A percentile compares a stretch with the other conserved stretches of the same genome.
Evolutionary conservation across 2,329 filamentous ascomycete genomes (phyloP).

Genomic region (Ilyonectria mors-panacis): DNA sequence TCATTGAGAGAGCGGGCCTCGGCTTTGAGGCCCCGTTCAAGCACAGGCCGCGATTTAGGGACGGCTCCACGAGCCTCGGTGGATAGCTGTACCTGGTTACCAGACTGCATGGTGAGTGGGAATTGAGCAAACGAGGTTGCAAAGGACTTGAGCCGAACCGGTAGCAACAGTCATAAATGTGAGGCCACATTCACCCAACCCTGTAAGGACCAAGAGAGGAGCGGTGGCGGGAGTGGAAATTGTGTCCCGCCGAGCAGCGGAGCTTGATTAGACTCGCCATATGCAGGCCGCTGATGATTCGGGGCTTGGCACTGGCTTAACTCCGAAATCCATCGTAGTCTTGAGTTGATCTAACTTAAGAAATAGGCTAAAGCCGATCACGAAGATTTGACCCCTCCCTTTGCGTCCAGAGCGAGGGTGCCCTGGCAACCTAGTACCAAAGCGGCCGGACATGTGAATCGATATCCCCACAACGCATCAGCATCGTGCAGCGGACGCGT

Average conservation of each 20-base stretch:
- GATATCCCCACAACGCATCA: no score
- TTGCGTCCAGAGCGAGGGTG: no score
- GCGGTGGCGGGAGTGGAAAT: neutral
- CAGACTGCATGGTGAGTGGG: neutral
- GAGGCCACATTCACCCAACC: no score
- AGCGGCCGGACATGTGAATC: no score
- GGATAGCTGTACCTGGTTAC: neutral
- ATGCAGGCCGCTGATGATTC: neutral
- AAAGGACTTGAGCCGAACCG: neutral
- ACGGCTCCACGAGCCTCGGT: neutral
- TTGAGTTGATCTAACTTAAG: neutral
- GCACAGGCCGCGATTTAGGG: neutral
- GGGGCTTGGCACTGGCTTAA: neutral
- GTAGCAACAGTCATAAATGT: neutral
- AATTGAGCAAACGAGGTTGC: neutral
- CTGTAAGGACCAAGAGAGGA: no score
- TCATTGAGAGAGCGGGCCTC: neutral
- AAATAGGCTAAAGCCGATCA: no score
- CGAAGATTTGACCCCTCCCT: no score
- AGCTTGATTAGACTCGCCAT: neutral
- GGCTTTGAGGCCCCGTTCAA: neutral
- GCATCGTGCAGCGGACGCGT: no score
- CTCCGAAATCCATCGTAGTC: neutral
- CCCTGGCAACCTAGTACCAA: no score
- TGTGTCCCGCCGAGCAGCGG: neutral